Evolutionary conservation across 805 yeast genomes (phyloP).

Genomic region (Metschnikowia colocasiae): DNA sequence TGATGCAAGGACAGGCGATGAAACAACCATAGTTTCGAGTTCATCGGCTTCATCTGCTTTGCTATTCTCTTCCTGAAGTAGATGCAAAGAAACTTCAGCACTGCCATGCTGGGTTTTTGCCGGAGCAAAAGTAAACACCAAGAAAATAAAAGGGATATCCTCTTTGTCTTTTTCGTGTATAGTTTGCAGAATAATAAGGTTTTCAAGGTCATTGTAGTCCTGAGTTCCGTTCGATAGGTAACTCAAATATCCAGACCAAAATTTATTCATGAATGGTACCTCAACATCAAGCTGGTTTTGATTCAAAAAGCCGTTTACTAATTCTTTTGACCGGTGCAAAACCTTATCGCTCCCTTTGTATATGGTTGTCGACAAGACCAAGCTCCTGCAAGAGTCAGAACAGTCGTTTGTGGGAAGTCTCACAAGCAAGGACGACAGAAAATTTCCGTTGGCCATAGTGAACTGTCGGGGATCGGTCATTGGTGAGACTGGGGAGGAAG

Average conservation of each 20-base stretch:
- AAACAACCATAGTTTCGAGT: conserved; percentile 40
- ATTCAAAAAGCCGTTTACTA: conserved; percentile 30
- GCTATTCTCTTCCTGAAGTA: conserved; percentile 2
- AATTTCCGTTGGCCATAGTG: conserved; percentile 14
- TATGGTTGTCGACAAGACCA: conserved; percentile 18
- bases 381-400: conserved; percentile 26
- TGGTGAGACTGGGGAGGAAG: conserved; percentile 17
- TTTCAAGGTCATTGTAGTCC: conserved; percentile 15
- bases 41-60: conserved; percentile 18
- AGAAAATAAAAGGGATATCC: conserved; percentile 7
- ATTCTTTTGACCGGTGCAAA: conserved; percentile 25
- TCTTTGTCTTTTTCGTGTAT: conserved; percentile 23
- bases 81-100: conserved; percentile 7
- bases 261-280: conserved; percentile 36
- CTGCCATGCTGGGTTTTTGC: conserved; percentile 2
- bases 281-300: conserved; percentile 22
- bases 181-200: conserved; percentile 30
- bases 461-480: conserved; percentile 14
- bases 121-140: conserved; percentile 12
- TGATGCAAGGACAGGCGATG: conserved; percentile 36
- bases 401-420: conserved; percentile 2
- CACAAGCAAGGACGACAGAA: conserved; percentile 13
- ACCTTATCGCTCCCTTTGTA: conserved; percentile 19
- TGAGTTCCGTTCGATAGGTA: conserved; percentile 31
- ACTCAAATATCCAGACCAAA: conserved; percentile 38